Evolutionary conservation across 257 asterid species (phyloP), one percentile per base, ranked within the genome.

Genomic region (Plantago elongata): DNA sequence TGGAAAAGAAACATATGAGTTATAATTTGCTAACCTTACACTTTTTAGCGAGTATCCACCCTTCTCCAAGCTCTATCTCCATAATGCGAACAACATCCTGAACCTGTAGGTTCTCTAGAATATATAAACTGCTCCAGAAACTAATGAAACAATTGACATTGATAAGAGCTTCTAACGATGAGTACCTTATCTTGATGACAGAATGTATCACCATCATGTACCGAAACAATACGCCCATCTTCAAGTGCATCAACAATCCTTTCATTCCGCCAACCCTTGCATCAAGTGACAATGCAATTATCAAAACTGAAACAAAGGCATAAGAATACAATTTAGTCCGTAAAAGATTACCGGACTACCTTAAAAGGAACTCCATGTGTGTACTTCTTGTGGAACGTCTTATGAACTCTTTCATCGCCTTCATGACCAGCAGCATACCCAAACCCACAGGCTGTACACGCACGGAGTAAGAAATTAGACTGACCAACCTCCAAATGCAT

Each of bases 21-120:
- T 22, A 49, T 43, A 13, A n/a, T 14, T 66, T 55, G 44, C 22
- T 52, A 64, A 79, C 94, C 91, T 88, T 88, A 74, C 91, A 77
- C 54, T 71, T 72, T 69, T 79, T 74, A 55, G 72, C 66, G 50
- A 80, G 81, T 65, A 83, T 85, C 95, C 96, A 88, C 38, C 92
- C 94, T 51, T 84, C 96, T 45, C 98, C 95, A 70, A 88, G 94
- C 68, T 88, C 94, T 74, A 71, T 77, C 71, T 81, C 98, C 95
- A 91, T 85, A 78, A 86, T 70, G 43, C 77, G 72, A 61, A 88
- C 79, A 73, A 81, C 88, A 40, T 85, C 86, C 54, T 67, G 81
- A 69, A 91, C 83, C 95, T 91, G 79, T 48, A 61, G 57, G 45
- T 27, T 29, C 58, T 45, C n/a, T 43, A 17, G 50, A 56, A 7